A percentile compares a stretch with the other conserved stretches of the same genome.
phyloP scores from a whole-genome alignment of 441 rosid genomes.

The Adansonia madagascariensis region DNA sequence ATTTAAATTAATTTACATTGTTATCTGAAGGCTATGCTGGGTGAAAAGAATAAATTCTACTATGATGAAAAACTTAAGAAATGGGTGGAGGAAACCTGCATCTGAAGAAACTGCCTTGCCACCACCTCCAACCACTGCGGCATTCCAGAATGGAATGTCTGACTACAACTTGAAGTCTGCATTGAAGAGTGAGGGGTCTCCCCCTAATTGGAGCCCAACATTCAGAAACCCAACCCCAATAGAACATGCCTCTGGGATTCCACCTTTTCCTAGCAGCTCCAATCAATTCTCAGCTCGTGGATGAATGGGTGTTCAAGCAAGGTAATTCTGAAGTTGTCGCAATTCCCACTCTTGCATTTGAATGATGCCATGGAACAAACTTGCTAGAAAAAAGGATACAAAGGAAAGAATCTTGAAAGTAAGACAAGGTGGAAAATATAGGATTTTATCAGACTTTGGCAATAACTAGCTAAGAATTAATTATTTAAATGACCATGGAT shows the following conservation, averaged over 20 bases:
- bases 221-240: conserved; percentile 43
- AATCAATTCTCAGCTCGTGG: conserved; percentile 85
- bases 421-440: not conserved
- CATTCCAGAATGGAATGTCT: conserved; percentile 64
- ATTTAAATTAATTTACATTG: conserved; percentile 17
- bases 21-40: conserved; percentile 81
- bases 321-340: conserved; percentile 39
- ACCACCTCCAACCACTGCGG: conserved; percentile 80
- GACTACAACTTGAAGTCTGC: conserved; percentile 53
- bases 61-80: conserved; percentile 93
- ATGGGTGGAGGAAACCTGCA: conserved; percentile 93
- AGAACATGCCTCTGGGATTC: conserved; percentile 69
- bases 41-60: conserved; percentile 49
- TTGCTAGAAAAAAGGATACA: not conserved
- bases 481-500: not conserved
- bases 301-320: conserved; percentile 69
- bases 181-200: conserved; percentile 51
- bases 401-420: conserved; percentile 6
- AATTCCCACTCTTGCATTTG: not conserved
- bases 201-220: conserved; percentile 50
- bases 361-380: not conserved
- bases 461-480: not conserved
- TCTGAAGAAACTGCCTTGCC: conserved; percentile 77
- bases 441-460: not conserved
- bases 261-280: conserved; percentile 74